Percentiles rank a stretch among this genome's conserved stretches.
phyloP scores from a whole-genome alignment of 371 early-diverging fungal species.

The Chytridium lagenaria region DNA sequence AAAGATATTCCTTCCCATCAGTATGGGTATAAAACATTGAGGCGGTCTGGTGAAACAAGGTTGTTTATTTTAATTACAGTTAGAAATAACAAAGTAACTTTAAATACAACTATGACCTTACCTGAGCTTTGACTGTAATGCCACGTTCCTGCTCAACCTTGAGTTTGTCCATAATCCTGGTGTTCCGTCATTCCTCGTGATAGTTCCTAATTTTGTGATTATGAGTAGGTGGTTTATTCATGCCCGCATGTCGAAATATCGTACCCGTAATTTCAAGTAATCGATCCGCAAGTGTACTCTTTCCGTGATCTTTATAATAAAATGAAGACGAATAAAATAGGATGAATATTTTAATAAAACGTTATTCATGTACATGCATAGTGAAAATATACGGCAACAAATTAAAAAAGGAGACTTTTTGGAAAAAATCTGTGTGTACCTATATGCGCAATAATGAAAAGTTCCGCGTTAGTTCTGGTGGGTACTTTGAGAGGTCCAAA shows the following conservation, averaged over 20 bases:
- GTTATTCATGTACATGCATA: too few relatives aligned
- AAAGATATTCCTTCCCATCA: constrained; percentile 70
- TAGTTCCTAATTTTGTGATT: constrained; percentile 63
- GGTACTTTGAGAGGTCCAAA: constrained; percentile 54
- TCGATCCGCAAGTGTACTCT: constrained; percentile 34
- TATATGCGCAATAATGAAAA: constrained; percentile 98
- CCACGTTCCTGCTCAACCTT: constrained; percentile 95
- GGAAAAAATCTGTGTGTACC: constrained; percentile 60
- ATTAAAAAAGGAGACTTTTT: too few relatives aligned
- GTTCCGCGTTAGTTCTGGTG: constrained; percentile 87
- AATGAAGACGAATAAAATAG: not conserved
- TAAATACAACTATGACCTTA: constrained; percentile 29
- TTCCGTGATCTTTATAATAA: not conserved
- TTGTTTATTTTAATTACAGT: not conserved
- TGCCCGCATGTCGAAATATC: not conserved
- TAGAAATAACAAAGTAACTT: constrained; percentile 13
- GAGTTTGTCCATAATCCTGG: constrained; percentile 93
- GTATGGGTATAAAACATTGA: constrained; percentile 85
- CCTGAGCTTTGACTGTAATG: constrained; percentile 97
- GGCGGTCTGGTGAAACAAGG: constrained; percentile 65
- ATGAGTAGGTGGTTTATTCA: not conserved
- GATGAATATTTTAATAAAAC: not conserved
- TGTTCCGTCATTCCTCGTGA: constrained; percentile 69
- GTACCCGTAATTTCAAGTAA: constrained; percentile 76
- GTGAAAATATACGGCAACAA: too few relatives aligned